Evolutionary conservation across 148 eudicot genomes (phyloP).

Genomic region (Selenicereus undatus): DNA sequence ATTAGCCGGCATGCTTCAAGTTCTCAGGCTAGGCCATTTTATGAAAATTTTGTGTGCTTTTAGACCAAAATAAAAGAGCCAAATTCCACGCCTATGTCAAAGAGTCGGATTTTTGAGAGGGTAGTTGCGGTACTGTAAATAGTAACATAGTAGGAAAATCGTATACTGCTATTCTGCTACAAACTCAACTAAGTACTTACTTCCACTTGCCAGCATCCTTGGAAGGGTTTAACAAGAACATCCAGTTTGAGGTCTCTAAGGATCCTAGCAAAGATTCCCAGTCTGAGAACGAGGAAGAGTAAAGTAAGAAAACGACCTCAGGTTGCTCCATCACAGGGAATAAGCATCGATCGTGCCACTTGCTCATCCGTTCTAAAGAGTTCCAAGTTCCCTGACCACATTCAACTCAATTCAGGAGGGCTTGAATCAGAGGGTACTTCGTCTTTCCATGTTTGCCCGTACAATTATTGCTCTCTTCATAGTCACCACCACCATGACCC

Average conservation of each 20-base stretch:
- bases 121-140: not conserved
- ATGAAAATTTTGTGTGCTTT: not conserved
- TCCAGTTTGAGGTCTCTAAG: conserved; percentile 49
- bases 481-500: conserved; percentile 48
- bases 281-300: conserved; percentile 50
- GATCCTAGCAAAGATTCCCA: conserved; percentile 49
- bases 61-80: not conserved
- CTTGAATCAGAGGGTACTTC: conserved; percentile 39
- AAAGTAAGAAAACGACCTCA: conserved; percentile 32
- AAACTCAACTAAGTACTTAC: conserved; percentile 10
- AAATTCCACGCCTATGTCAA: not conserved
- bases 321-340: conserved; percentile 23
- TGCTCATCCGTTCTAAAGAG: conserved; percentile 73
- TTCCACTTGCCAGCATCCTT: conserved; percentile 30
- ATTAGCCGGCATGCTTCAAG: not conserved
- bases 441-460: conserved; percentile 59
- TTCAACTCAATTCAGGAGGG: conserved; percentile 37
- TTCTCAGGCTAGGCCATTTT: not conserved
- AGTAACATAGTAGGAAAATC: not conserved
- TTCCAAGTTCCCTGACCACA: conserved; percentile 41
- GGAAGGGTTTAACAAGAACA: conserved; percentile 34
- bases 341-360: conserved; percentile 50
- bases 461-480: conserved; percentile 78
- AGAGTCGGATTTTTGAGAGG: not conserved
- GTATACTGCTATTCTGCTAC: not conserved